Conservation (phyloP, 2,329 filamentous ascomycete species). For the Akanthomyces uredinophilus region DNA sequence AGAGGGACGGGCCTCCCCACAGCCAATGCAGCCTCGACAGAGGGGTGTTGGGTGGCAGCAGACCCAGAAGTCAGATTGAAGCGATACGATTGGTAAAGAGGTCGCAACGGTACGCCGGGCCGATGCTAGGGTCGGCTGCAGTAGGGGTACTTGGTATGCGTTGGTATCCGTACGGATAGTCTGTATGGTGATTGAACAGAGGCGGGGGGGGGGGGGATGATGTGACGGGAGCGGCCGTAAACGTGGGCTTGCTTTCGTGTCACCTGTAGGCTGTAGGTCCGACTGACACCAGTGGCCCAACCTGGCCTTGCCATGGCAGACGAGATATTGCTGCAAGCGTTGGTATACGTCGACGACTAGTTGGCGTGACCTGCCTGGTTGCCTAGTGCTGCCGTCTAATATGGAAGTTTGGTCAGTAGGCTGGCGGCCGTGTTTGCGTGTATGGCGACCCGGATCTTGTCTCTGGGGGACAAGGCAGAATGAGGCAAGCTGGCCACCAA, state of each 20-base stretch:
- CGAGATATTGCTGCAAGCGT: background rate
- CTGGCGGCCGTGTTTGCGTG: background rate
- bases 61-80: slow-evolving; percentile 6
- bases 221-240: slow-evolving; percentile 10
- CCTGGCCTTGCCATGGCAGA: background rate
- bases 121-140: slow-evolving; percentile 8
- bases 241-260: slow-evolving; percentile 6
- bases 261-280: slow-evolving; percentile 1
- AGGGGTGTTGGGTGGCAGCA: slow-evolving; percentile 4
- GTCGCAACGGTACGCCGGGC: slow-evolving; percentile 9
- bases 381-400: background rate
- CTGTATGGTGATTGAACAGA: background rate
- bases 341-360: background rate
- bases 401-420: background rate
- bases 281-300: background rate
- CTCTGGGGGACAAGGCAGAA: background rate
- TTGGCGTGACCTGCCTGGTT: background rate
- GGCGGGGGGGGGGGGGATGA: background rate
- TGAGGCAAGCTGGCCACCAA: background rate
- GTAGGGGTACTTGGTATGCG: background rate
- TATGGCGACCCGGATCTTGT: background rate
- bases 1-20: background rate
- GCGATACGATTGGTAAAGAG: slow-evolving; percentile 4
- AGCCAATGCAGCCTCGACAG: slow-evolving; percentile 11
- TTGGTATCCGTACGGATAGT: background rate